phyloP scores from a whole-genome alignment of 106 monocot genomes.

The Dendrobium nobile region DNA sequence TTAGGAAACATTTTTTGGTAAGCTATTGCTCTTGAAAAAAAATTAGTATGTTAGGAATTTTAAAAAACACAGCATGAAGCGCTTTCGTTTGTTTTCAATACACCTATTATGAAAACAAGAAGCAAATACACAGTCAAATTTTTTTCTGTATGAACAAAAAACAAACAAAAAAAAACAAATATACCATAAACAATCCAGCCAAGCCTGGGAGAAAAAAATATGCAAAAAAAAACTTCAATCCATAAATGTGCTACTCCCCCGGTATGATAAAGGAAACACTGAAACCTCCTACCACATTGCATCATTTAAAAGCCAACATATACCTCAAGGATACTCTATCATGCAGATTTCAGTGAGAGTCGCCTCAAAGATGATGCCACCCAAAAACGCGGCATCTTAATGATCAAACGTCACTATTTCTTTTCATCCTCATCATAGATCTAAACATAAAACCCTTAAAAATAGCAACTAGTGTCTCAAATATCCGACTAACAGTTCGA shows the following conservation, averaged over 20 bases:
- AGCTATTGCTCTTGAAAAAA: neutral
- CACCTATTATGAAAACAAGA: neutral
- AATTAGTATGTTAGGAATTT: neutral
- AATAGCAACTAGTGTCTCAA: neutral
- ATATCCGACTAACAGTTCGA: neutral
- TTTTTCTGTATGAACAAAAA: neutral
- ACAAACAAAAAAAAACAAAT: neutral
- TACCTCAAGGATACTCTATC: neutral
- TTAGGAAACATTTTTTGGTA: neutral
- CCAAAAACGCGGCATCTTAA: neutral
- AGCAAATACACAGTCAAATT: neutral
- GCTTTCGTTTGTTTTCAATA: neutral
- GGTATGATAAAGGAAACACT: neutral
- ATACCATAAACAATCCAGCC: neutral
- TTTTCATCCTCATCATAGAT: conserved; percentile 3
- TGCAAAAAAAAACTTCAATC: neutral
- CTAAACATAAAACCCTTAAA: neutral
- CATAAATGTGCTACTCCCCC: neutral
- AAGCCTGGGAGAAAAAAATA: neutral
- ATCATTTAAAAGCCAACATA: neutral
- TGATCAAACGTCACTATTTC: neutral
- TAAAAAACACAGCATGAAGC: neutral
- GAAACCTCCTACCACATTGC: neutral
- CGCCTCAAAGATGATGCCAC: neutral
- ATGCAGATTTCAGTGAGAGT: neutral